Evolutionary conservation across 345 rosid genomes (phyloP).

Genomic region (Citrus glauca): DNA sequence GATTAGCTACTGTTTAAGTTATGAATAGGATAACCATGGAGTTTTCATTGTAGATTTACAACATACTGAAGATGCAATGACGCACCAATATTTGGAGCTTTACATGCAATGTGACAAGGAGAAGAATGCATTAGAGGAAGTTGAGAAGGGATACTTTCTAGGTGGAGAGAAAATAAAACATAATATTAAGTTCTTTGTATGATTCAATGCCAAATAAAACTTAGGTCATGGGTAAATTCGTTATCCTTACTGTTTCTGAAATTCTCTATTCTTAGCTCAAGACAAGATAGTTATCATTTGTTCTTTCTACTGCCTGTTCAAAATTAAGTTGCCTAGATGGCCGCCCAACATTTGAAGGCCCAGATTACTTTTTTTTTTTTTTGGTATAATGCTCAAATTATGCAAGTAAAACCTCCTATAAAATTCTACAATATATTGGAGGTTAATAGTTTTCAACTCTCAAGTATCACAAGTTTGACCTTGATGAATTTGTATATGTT

Average conservation of each 20-base stretch:
- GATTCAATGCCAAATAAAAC: background rate
- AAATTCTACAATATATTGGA: background rate
- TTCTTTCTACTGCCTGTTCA: background rate
- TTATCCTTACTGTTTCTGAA: background rate
- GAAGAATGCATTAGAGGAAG: background rate
- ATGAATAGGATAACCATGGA: background rate
- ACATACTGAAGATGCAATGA: background rate
- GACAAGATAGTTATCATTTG: background rate
- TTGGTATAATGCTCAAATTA: background rate
- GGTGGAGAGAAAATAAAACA: background rate
- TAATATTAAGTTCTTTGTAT: background rate
- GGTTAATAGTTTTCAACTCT: background rate
- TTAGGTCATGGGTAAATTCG: background rate
- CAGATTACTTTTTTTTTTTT: background rate
- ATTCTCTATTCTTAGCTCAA: background rate
- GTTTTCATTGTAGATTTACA: background rate
- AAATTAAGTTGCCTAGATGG: background rate
- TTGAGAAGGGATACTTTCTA: background rate
- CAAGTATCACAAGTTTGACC: background rate
- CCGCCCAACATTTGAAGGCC: background rate
- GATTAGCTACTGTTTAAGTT: background rate
- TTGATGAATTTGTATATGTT: background rate
- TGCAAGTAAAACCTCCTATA: background rate
- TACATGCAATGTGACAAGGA: background rate
- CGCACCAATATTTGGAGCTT: background rate